phyloP scores from a whole-genome alignment of 2,329 filamentous ascomycete species.

The Exophiala xenobiotica region DNA sequence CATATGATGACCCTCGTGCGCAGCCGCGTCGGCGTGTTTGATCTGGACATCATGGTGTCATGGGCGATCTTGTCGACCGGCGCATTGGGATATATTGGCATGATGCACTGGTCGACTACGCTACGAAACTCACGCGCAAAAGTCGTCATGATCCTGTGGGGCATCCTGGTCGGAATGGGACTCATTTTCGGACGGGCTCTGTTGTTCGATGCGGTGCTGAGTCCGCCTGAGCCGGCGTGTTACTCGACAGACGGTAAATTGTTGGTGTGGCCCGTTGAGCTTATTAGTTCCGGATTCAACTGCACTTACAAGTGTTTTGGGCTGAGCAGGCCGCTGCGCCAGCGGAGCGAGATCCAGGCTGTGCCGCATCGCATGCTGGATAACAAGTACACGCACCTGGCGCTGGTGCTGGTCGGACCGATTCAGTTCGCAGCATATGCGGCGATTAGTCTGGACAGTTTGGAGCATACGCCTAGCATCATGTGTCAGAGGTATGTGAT shows the following conservation, averaged over 20 bases:
- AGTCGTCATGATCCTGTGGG: slow-evolving; percentile 31
- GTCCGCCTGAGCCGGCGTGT: slow-evolving; percentile 28
- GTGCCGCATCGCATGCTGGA: slow-evolving; percentile 27
- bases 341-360: slow-evolving; percentile 26
- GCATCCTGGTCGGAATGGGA: slow-evolving; percentile 26
- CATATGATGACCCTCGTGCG: slow-evolving; percentile 32
- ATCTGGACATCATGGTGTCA: slow-evolving; percentile 31
- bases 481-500: slow-evolving; percentile 27
- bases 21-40: slow-evolving; percentile 28
- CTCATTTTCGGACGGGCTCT: slow-evolving; percentile 28
- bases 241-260: slow-evolving; percentile 28
- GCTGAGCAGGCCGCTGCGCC: slow-evolving; percentile 28
- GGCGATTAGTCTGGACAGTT: slow-evolving; percentile 25
- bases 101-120: slow-evolving; percentile 32
- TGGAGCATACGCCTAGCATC: slow-evolving; percentile 27
- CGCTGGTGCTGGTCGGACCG: slow-evolving; percentile 25
- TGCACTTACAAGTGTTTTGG: slow-evolving; percentile 33
- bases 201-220: slow-evolving; percentile 24
- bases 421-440: slow-evolving; percentile 32
- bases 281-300: slow-evolving; percentile 29
- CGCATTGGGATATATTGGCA: slow-evolving; percentile 30
- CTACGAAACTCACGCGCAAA: slow-evolving; percentile 27
- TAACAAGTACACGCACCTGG: slow-evolving; percentile 24
- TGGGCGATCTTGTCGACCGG: slow-evolving; percentile 32
- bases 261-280: slow-evolving; percentile 24